Evolutionary conservation across 2,329 filamentous ascomycete genomes (phyloP).

Genomic region (Pseudogymnoascus sp.): DNA sequence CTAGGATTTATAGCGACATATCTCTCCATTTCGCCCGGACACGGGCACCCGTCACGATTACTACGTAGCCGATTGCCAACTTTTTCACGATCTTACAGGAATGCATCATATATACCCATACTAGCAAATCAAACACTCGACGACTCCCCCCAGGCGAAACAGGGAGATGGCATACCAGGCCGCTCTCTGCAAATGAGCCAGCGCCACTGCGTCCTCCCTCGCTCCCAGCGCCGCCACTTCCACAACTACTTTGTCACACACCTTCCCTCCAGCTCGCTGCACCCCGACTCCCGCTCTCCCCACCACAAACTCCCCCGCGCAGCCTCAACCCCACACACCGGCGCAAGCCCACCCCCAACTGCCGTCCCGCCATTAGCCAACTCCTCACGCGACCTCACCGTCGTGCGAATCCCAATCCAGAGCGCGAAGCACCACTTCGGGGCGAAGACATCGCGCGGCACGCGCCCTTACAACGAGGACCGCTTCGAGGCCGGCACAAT

Average conservation of each 20-base stretch:
- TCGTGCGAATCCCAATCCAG: slow-evolving; percentile 87
- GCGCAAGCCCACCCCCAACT: slow-evolving; percentile 45
- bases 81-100: slow-evolving; percentile 4
- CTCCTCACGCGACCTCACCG: slow-evolving; percentile 68
- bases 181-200: background rate
- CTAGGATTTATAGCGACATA: slow-evolving; percentile 5
- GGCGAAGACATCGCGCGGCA: slow-evolving; percentile 67
- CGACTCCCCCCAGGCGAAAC: background rate
- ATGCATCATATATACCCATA: slow-evolving; percentile 7
- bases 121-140: background rate
- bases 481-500: slow-evolving; percentile 90
- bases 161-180: background rate
- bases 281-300: slow-evolving; percentile 70
- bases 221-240: slow-evolving; percentile 40
- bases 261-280: slow-evolving; percentile 83
- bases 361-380: slow-evolving; percentile 52
- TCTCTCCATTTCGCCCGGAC: background rate
- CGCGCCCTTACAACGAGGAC: slow-evolving; percentile 86
- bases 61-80: background rate
- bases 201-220: background rate
- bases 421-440: slow-evolving; percentile 97
- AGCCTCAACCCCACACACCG: slow-evolving; percentile 70
- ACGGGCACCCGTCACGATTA: background rate
- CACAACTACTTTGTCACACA: slow-evolving; percentile 98
- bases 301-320: slow-evolving; percentile 82